Evolutionary conservation across 202 grass and related monocot genomes (phyloP).

Genomic region (Panicum virgatum): DNA sequence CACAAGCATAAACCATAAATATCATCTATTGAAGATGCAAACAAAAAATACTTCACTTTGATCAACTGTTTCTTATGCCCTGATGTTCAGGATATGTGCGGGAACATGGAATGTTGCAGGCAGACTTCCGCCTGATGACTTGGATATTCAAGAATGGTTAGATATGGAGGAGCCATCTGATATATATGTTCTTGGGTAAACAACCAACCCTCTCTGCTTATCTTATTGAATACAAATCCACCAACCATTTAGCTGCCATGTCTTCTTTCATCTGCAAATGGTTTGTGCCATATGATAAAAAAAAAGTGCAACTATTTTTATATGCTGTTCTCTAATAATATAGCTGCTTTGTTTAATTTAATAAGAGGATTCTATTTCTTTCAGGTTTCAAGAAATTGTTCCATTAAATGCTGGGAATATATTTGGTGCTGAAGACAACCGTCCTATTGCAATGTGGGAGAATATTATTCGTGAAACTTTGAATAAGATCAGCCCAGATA

Average conservation of each 20-base stretch:
- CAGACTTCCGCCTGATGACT: slow-evolving; percentile 66
- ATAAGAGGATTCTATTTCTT: slow-evolving; percentile 12
- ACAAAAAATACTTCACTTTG: not conserved
- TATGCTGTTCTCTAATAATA: slow-evolving; percentile 27
- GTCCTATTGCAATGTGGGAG: slow-evolving; percentile 74
- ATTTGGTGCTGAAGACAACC: slow-evolving; percentile 85
- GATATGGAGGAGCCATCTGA: slow-evolving; percentile 83
- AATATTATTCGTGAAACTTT: slow-evolving; percentile 75
- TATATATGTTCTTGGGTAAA: slow-evolving; percentile 90
- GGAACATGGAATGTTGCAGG: slow-evolving; percentile 94
- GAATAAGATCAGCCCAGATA: slow-evolving; percentile 71
- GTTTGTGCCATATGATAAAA: not conserved
- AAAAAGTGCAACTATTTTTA: slow-evolving; percentile 16
- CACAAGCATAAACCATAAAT: not conserved
- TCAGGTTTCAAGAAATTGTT: slow-evolving; percentile 98
- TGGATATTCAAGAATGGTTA: slow-evolving; percentile 82
- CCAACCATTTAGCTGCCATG: not conserved
- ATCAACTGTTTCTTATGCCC: slow-evolving; percentile 12
- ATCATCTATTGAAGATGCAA: not conserved
- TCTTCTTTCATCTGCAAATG: slow-evolving; percentile 11
- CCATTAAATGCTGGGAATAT: slow-evolving; percentile 95
- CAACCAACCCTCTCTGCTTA: not conserved
- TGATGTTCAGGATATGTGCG: slow-evolving; percentile 57
- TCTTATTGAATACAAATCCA: slow-evolving; percentile 28
- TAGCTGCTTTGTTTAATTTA: not conserved